Evolutionary conservation across 305 asterid genomes (phyloP), one percentile per base, ranked within the genome.

Genomic region (Ajuga reptans): DNA sequence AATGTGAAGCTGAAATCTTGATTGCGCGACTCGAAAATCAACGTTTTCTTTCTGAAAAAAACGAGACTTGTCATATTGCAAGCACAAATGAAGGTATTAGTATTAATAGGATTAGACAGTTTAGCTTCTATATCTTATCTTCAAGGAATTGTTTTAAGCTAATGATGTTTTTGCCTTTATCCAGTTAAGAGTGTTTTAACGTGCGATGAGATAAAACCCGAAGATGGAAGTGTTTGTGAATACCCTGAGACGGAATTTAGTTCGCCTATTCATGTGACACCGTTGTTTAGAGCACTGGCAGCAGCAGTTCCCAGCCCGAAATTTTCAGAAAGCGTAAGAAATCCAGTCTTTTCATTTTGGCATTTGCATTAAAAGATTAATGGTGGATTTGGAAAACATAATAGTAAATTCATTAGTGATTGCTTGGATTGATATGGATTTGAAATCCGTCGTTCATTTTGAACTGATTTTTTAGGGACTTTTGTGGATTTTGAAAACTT

Each of bases 251-350:
- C 71, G 12, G 87, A 82, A 55, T 91, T 84, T 79, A 77, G 75
- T 71, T 91, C 98, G 66, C 98, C 96, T 36, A 75, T 81, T 80
- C 86, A 78, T 33, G 88, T 85, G 72, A 89, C 91, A 46, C 98
- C 98, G 33, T 58, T 89, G 41, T 91, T 91, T 84, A 77, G 90
- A 79, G 71, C 96, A 76, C 71, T 89, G 59, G 98, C 98, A 62
- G 94, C 94, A 54, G 82, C 90, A 69, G 83, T 89, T 81, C 96
- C 98, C 60, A 91, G 87, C 74, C 98, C 98, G 43, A 77, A 81
- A 80, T 91, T 91, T 77, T 89, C 96, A 58, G 98, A 89, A 85
- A 92, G 98, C 73, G 98, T 89, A 84, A 89, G 98, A 77, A 54
- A 43, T 47, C 60, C 58, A 33, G 8, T 70, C 3, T 3, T 39